Evolutionary conservation across 805 yeast genomes (phyloP), one percentile per base, ranked within the genome.

Genomic region (Kodamaea kakaduensis): DNA sequence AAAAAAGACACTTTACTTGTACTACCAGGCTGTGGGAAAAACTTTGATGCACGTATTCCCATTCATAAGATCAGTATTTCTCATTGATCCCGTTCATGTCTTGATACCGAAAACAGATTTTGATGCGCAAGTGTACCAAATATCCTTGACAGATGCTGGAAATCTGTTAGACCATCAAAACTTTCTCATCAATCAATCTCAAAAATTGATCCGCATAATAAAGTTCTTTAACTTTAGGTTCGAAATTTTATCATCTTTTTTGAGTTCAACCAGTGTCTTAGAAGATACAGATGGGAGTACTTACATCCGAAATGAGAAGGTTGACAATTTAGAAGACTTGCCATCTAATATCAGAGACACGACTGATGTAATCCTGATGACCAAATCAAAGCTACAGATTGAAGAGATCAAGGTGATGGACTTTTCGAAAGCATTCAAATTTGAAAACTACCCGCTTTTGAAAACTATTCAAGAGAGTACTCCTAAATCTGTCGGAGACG

Each of bases 21-120:
- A 64, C 30, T 65, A 45, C 43, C 49, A 44, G 17, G 64, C 66
- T 1, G 45, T 61, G 17, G 71, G 68, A 0, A 62, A 54, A 37
- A 44, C 61, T 6, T 42, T 67, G 19, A 38, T 45, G 17, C 61
- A 65, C 30, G 52, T 60, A 1, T 47, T 59, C 14, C 46, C 69
- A 0, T 63, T 67, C 4, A 50, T 66, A 5, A 50, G 67, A 41
- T 52, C 63, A 5, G 42, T 65, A 3, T 42, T 62, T 46, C 36
- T 59, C 14, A 54, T 60, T 13, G 72, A 67, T 32, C 49, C 67
- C 10, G 47, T 59, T 25, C 44, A 61, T 38, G 47, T 64, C 3
- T 39, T 61, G n/a, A 48, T 48, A 25, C 60, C 69, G 9, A 46
- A 48, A 31, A 52, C 50, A 9, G 67, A 64, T 13, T 54, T 60